Base-by-base conservation (phyloP, 139 green algal species). In the Desmodesmus armatus region DNA sequence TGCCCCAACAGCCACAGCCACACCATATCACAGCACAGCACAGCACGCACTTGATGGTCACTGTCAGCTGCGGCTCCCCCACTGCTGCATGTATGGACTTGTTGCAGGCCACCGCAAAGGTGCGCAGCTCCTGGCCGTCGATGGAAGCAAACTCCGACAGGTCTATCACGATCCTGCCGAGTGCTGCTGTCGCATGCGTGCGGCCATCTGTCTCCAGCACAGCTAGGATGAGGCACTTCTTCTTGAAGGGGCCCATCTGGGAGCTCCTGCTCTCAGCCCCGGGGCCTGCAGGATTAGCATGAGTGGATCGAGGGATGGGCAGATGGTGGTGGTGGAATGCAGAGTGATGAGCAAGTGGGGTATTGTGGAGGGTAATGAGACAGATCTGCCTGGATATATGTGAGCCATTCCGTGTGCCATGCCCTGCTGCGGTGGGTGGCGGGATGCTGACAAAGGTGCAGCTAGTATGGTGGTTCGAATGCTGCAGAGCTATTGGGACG, bases 181-280 rank as follows among this genome's bases (percentile, higher is more conserved):
- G 77, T 6, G 89, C 87, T 41, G 87, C 87, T 29, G 87, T 92
- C 25, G 91, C 89, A 29, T 94, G 87, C 19, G 86, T 90, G 2
- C 86, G 81, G 0, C 86, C 86, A 65, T 92, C 90, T 44, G 88
- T 93, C 82, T 93, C 90, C n/a, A 95, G 71, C 9, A 96, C 77
- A 13, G 91, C 91, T 43, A 96, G 73, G 44, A 96, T 93, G 31
- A 95, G 78, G 83, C 89, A 94, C 66, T 96, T 96, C 85, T 95
- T 94, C 74, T 93, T 92, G 84, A 94, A 95, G 0, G 91, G 89
- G 0, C 91, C 92, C n/a, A 92, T 76, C 80, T 80, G 67, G 17
- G 39, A 65, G 51, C 58, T 70, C 5, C 75, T 35, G 35, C 80
- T n/a, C 35, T 86, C 80, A 27, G 80, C 80, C 4, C 80, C 80